Conservation (phyloP, 106 monocot genomes). For the Xerophyta viscosa region DNA sequence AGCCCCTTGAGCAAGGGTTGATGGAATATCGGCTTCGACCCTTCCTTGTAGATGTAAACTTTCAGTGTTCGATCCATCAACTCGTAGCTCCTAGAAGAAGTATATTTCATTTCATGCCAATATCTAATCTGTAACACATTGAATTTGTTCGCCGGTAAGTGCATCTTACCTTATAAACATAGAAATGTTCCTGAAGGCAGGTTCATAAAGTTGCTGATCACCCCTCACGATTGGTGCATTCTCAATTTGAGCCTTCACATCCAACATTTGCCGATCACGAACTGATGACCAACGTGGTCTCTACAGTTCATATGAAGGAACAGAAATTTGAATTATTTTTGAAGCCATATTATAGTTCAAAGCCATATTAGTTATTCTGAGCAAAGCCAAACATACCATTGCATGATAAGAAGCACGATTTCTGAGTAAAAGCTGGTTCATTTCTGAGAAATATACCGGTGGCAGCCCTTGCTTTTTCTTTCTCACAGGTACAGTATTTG, state of each 20-base stretch:
- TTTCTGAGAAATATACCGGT: constrained; percentile 24
- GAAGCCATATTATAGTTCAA: not conserved
- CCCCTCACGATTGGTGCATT: constrained; percentile 23
- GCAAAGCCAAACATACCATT: constrained; percentile 14
- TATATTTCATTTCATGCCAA: constrained; percentile 44
- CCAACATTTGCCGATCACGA: constrained; percentile 39
- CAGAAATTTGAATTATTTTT: not conserved
- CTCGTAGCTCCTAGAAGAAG: constrained; percentile 76
- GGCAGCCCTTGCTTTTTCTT: constrained; percentile 15
- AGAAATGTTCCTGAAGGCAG: constrained; percentile 6
- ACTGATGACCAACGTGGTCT: constrained; percentile 32
- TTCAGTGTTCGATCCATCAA: constrained; percentile 90
- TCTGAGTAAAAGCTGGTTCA: constrained; percentile 17
- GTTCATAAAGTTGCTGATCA: constrained; percentile 35
- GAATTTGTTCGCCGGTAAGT: not conserved
- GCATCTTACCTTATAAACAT: constrained; percentile 1
- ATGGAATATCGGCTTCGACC: constrained; percentile 78
- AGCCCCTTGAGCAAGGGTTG: constrained; percentile 61
- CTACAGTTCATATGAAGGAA: constrained; percentile 24
- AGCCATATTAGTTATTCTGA: not conserved
- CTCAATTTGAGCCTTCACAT: constrained; percentile 27
- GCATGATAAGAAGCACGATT: constrained; percentile 32
- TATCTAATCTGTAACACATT: constrained; percentile 62
- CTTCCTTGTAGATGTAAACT: constrained; percentile 75
- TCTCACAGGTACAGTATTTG: not conserved